phyloP scores from a whole-genome alignment of 1,284 basidiomycete genomes.

The Termitomyces sp. region DNA sequence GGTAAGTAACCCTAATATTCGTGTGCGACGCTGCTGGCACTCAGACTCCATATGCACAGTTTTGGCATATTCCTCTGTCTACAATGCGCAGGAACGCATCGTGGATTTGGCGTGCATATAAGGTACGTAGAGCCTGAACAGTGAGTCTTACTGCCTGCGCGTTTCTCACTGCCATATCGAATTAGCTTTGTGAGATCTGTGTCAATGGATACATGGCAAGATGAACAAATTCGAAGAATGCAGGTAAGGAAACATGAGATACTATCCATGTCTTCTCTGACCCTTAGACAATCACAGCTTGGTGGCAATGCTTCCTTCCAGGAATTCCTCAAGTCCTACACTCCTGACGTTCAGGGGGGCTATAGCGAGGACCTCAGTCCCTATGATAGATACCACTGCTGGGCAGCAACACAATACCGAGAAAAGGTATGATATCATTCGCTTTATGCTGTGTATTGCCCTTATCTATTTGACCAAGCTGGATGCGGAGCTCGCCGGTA shows the following conservation, averaged over 20 bases:
- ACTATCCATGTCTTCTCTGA: neutral
- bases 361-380: constrained; percentile 66
- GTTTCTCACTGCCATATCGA: neutral
- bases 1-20: constrained; percentile 35
- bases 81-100: constrained; percentile 86
- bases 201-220: constrained; percentile 95
- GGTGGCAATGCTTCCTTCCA: constrained; percentile 84
- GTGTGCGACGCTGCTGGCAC: constrained; percentile 4
- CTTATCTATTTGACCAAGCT: constrained; percentile 41
- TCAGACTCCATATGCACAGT: constrained; percentile 32
- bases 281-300: constrained; percentile 38
- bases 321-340: constrained; percentile 73
- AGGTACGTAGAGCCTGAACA: constrained; percentile 39
- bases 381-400: constrained; percentile 84
- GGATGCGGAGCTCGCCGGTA: constrained; percentile 63
- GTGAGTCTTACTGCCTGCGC: neutral
- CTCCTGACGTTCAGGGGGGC: constrained; percentile 66
- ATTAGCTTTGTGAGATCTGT: constrained; percentile 84
- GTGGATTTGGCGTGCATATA: constrained; percentile 86
- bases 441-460: constrained; percentile 9
- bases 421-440: constrained; percentile 63
- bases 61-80: constrained; percentile 89
- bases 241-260: constrained; percentile 46
- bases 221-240: constrained; percentile 88
- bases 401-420: constrained; percentile 88